Percentiles rank a stretch among this genome's conserved stretches.
Conservation (phyloP, 2,329 filamentous ascomycete genomes). For the Nigrospora oryzae region DNA sequence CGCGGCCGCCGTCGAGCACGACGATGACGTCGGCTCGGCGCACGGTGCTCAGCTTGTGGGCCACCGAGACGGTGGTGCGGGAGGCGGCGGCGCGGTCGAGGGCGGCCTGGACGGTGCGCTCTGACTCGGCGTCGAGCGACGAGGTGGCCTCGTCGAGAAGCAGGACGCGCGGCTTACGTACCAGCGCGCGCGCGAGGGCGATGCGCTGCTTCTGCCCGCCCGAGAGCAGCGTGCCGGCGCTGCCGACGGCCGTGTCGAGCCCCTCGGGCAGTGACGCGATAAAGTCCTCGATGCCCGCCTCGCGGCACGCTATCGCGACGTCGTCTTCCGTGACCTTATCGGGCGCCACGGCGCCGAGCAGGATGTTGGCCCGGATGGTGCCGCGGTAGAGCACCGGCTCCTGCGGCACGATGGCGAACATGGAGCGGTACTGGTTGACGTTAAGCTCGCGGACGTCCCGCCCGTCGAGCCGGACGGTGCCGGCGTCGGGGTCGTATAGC, state of each 20-base stretch:
- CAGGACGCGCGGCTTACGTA: slow-evolving; percentile 30
- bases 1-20: slow-evolving; percentile 42
- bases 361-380: slow-evolving; percentile 27
- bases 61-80: slow-evolving; percentile 36
- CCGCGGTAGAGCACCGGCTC: slow-evolving; percentile 38
- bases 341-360: neutral
- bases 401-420: slow-evolving; percentile 45
- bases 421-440: slow-evolving; percentile 39
- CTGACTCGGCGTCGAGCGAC: slow-evolving; percentile 7
- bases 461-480: slow-evolving; percentile 37
- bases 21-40: slow-evolving; percentile 49
- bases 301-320: slow-evolving; percentile 7
- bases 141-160: slow-evolving; percentile 30
- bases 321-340: neutral
- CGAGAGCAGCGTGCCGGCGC: slow-evolving; percentile 14
- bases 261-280: slow-evolving; percentile 39
- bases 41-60: slow-evolving; percentile 42
- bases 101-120: slow-evolving; percentile 7
- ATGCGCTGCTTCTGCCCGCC: slow-evolving; percentile 38
- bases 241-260: slow-evolving; percentile 30
- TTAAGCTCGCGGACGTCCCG: slow-evolving; percentile 30
- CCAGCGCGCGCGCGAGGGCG: slow-evolving; percentile 32
- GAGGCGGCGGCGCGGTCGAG: slow-evolving; percentile 13
- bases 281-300: slow-evolving; percentile 29
- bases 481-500: slow-evolving; percentile 33